Evolutionary conservation across 495 filamentous ascomycete genomes (phyloP), one percentile per base, ranked within the genome.

Genomic region (Aspergillus nidulans): DNA sequence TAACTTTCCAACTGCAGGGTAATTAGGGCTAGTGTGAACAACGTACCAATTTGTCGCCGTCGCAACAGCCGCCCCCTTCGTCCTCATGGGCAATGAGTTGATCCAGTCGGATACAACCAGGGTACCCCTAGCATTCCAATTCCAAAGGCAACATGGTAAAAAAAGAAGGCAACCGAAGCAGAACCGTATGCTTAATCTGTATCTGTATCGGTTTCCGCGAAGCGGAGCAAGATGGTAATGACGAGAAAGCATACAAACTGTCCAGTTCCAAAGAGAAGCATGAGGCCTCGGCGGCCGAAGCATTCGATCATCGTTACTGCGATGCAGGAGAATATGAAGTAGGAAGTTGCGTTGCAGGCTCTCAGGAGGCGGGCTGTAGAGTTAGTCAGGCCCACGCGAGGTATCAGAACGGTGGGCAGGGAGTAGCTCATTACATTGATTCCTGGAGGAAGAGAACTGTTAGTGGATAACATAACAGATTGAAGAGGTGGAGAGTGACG

Each of bases 21-120:
- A 34, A 24, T 16, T 2, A 28, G 13, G 34, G 24, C 62, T n/a
- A 53, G 26, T 28, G 30, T 13, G 15, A 12, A 34, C 30, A 34
- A 34, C 30, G 10, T 34, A 34, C 82, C 84, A 85, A 53, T 83
- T 80, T 0, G 79, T 81, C 2, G 79, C 82, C 5, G 85, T 84
- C 1, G 77, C 80, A 2, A 82, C 59, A 0, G 81, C 82, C 0
- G 81, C 79, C 1, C 77, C 81, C 57, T 85, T 81, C 1, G 78
- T 80, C 13, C 81, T 62, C 74, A 82, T 83, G 4, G 72, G 69
- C 2, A 85, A 66, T 20, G 76, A 76, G 58, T 80, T 84, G 64
- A 86, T 81, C 59, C 85, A 15, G 82, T 81, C 4, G 81, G 80
- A 62, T 85, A 87, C 1, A 86, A 68, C 82, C 81, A 84, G 0